phyloP scores from a whole-genome alignment of 768 basidiomycete genomes.

The Podaxis carcinomalis region DNA sequence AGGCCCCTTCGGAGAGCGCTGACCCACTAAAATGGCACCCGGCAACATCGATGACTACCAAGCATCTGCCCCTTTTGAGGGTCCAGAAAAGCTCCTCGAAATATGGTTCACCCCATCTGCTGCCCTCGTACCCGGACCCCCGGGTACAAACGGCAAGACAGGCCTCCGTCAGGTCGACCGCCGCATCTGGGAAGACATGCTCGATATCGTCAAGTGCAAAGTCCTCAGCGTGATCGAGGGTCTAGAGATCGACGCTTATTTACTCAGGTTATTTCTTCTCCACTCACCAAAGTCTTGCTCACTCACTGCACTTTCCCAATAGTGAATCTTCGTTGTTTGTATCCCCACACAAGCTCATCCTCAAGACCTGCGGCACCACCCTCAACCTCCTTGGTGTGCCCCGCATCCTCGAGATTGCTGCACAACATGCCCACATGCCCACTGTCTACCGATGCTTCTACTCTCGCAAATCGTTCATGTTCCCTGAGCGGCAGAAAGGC shows the following conservation, averaged over 20 bases:
- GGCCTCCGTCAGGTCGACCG: constrained; percentile 79
- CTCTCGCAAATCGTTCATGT: constrained; percentile 98
- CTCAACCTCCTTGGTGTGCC: constrained; percentile 94
- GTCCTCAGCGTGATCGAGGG: constrained; percentile 89
- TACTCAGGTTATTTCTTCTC: constrained; percentile 70
- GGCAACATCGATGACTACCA: constrained; percentile 29
- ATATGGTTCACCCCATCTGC: constrained; percentile 92
- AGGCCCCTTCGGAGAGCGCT: constrained; percentile 38
- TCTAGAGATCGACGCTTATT: constrained; percentile 89
- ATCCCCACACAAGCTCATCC: constrained; percentile 90
- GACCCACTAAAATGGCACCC: constrained; percentile 39
- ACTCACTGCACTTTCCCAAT: constrained; percentile 14
- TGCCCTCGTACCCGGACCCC: constrained; percentile 47
- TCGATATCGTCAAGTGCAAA: constrained; percentile 94
- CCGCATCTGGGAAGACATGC: constrained; percentile 92
- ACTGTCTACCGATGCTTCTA: constrained; percentile 92
- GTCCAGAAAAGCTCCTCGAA: constrained; percentile 93
- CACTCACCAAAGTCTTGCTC: constrained; percentile 11
- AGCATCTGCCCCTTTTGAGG: constrained; percentile 70
- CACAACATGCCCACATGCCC: constrained; percentile 56
- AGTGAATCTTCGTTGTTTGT: constrained; percentile 98
- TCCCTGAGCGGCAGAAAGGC: constrained; percentile 90
- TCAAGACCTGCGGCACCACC: constrained; percentile 99
- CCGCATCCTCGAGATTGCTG: constrained; percentile 91
- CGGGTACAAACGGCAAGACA: constrained; percentile 36